phyloP scores from a whole-genome alignment of 331 rosid species.

The Rhamnella rubrinervis region DNA sequence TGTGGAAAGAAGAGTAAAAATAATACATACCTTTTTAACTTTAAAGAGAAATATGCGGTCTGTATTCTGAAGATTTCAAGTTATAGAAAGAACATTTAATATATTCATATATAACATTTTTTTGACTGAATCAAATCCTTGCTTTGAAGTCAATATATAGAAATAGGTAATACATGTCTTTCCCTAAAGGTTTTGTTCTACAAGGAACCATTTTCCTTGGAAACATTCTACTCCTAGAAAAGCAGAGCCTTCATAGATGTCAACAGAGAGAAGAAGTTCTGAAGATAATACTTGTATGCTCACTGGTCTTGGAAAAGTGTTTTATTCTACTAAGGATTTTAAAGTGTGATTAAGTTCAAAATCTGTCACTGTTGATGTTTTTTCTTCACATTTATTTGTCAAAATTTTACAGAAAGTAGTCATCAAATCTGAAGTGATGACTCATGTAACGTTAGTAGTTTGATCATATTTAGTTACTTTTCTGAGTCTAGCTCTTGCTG shows the following conservation, averaged over 20 bases:
- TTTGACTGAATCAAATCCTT: no score
- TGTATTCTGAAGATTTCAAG: no score
- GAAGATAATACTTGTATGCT: not conserved
- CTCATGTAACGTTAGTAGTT: slow-evolving; percentile 1
- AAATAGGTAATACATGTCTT: not conserved
- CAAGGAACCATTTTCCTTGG: not conserved
- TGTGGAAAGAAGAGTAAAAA: no score
- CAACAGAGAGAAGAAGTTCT: not conserved
- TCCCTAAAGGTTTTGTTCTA: not conserved
- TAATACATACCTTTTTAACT: no score
- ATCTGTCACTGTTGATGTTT: not conserved
- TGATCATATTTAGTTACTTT: slow-evolving; percentile 4
- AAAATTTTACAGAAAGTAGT: not conserved
- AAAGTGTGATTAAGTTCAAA: not conserved
- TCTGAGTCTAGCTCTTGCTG: slow-evolving; percentile 15
- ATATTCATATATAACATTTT: no score
- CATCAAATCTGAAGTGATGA: not conserved
- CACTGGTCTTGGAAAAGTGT: not conserved
- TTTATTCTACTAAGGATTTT: not conserved
- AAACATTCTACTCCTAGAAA: not conserved
- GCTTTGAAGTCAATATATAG: no score
- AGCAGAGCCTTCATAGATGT: not conserved
- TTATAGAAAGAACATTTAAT: no score
- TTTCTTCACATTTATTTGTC: not conserved
- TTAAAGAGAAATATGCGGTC: no score